phyloP scores from a whole-genome alignment of 345 rosid genomes.

The Bruguiera gymnorhiza region DNA sequence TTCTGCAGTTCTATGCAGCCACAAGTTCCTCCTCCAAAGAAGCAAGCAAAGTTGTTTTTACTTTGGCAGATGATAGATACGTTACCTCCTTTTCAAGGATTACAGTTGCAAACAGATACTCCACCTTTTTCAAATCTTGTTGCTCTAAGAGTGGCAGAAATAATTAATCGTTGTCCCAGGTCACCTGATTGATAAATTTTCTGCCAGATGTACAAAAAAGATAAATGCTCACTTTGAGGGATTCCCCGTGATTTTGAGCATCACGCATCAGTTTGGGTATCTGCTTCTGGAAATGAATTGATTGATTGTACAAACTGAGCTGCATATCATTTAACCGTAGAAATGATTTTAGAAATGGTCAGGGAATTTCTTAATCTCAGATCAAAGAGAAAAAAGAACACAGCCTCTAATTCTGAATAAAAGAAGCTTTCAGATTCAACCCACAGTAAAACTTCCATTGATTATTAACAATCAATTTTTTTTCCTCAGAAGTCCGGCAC shows the following conservation, averaged over 20 bases:
- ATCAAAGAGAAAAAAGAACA: too few species aligned
- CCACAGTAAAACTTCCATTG: conserved; percentile 35
- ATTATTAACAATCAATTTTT: conserved; percentile 38
- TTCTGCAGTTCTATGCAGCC: conserved; percentile 29
- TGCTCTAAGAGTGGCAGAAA: conserved; percentile 52
- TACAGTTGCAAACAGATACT: conserved; percentile 51
- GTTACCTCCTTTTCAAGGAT: conserved; percentile 67
- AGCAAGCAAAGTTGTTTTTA: conserved; percentile 68
- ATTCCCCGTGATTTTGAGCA: conserved; percentile 44
- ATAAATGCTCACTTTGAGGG: conserved; percentile 41
- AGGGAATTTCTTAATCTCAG: too few species aligned
- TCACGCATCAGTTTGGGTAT: conserved; percentile 40
- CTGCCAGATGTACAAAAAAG: background rate
- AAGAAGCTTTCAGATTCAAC: conserved; percentile 44
- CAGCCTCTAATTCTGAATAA: conserved; percentile 66
- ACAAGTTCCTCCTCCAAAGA: conserved; percentile 70
- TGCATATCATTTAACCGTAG: conserved; percentile 25
- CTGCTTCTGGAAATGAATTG: conserved; percentile 48
- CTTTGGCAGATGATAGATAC: conserved; percentile 60
- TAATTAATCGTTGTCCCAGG: conserved; percentile 2
- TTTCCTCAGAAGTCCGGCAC: conserved; percentile 42
- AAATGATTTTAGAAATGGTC: too few species aligned
- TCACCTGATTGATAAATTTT: too few species aligned
- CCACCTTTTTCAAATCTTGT: conserved; percentile 51
- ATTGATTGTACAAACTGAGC: conserved; percentile 47